Percentiles rank a stretch among this genome's conserved stretches.
phyloP scores from a whole-genome alignment of 495 filamentous ascomycete genomes.

The Lasiosphaeris hirsuta region DNA sequence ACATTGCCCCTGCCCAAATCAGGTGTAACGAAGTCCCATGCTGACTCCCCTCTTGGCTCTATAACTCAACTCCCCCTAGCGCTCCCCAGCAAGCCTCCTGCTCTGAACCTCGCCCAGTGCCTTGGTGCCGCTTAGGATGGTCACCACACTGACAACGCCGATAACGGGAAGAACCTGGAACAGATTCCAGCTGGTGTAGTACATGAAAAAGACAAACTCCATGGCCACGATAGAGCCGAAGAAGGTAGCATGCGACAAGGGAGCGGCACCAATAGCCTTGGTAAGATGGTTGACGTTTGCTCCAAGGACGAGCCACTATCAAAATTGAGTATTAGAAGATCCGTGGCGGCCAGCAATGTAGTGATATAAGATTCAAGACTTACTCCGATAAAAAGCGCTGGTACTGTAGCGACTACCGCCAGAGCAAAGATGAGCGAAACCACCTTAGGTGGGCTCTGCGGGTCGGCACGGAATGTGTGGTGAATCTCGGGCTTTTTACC shows the following conservation, averaged over 20 bases:
- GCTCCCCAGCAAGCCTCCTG: constrained; percentile 73
- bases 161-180: constrained; percentile 83
- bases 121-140: constrained; percentile 81
- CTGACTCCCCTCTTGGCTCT: neutral
- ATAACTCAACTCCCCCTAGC: constrained; percentile 30
- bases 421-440: constrained; percentile 75
- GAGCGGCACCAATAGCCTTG: constrained; percentile 67
- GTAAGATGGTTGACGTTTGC: constrained; percentile 79
- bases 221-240: constrained; percentile 79
- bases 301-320: constrained; percentile 74
- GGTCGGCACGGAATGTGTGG: constrained; percentile 82
- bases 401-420: constrained; percentile 67
- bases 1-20: no score
- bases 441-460: constrained; percentile 76
- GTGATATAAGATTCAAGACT: constrained; percentile 28
- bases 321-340: constrained; percentile 14
- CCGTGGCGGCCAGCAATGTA: neutral
- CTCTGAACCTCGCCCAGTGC: constrained; percentile 91
- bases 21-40: neutral
- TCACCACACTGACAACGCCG: constrained; percentile 60
- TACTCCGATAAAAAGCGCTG: constrained; percentile 68
- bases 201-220: constrained; percentile 91
- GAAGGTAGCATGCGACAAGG: constrained; percentile 76
- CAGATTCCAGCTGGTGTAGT: constrained; percentile 90
- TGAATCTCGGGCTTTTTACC: constrained; percentile 79